A percentile compares a stretch with the other conserved stretches of the same genome.
These are phyloP conservation scores for Ophiocordyceps polyrhachis-furcata DNA, from an alignment of 2,329 filamentous ascomycete genomes.

Conservation along the genomic window DNA sequence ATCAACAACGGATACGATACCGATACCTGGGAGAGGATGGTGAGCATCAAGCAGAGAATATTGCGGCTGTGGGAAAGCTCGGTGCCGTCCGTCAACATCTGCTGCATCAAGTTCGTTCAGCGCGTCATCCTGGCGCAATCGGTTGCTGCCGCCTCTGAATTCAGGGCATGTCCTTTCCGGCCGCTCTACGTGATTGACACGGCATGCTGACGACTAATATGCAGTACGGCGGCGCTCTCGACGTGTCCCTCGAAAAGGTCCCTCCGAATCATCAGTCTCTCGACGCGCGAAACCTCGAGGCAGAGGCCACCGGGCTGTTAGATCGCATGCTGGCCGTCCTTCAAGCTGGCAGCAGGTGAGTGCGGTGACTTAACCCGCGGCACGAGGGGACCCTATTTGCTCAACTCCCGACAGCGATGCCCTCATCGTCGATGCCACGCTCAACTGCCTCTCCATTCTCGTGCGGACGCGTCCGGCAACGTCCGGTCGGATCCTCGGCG, in stretches of 20 bases:
- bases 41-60: slow-evolving; percentile 74
- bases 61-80: slow-evolving; percentile 74
- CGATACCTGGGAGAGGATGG: slow-evolving; percentile 73
- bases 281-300: slow-evolving; percentile 65
- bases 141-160: slow-evolving; percentile 61
- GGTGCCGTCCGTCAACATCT: slow-evolving; percentile 60
- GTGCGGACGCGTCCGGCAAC: slow-evolving; percentile 67
- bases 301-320: slow-evolving; percentile 76
- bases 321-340: slow-evolving; percentile 74
- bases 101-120: slow-evolving; percentile 95
- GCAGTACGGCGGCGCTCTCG: slow-evolving; percentile 32
- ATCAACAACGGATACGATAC: slow-evolving; percentile 72
- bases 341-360: slow-evolving; percentile 48
- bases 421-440: slow-evolving; percentile 70
- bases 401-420: slow-evolving; percentile 44
- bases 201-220: slow-evolving; percentile 7
- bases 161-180: slow-evolving; percentile 45
- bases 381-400: neutral
- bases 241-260: slow-evolving; percentile 74
- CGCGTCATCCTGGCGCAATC: slow-evolving; percentile 85
- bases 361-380: slow-evolving; percentile 27
- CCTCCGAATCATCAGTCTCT: slow-evolving; percentile 68
- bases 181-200: no score
- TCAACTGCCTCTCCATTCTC: slow-evolving; percentile 73
- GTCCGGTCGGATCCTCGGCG: slow-evolving; percentile 67